Percentiles rank a stretch among this genome's conserved stretches.
phyloP scores from a whole-genome alignment of 345 rosid genomes.

The Carallia pectinifolia region DNA sequence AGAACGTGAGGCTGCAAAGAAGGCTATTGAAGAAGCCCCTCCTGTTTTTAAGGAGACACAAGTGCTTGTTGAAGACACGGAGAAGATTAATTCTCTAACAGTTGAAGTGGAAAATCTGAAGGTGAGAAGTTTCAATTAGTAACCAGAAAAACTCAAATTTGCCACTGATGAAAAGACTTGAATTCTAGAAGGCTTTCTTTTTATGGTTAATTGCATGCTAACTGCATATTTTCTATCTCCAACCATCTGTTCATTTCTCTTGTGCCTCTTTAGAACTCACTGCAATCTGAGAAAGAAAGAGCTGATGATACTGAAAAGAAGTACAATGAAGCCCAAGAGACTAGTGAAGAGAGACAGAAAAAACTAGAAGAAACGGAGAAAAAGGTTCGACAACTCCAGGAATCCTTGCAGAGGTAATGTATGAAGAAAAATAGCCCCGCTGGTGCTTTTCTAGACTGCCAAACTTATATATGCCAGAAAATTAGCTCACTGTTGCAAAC shows the following conservation, averaged over 20 bases:
- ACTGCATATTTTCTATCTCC: not conserved
- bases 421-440: not conserved
- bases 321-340: slow-evolving; percentile 48
- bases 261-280: slow-evolving; percentile 38
- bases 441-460: not conserved
- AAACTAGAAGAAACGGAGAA: slow-evolving; percentile 77
- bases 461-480: not conserved
- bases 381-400: slow-evolving; percentile 70
- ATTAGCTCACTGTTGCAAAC: not conserved
- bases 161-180: not conserved
- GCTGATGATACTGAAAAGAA: slow-evolving; percentile 60
- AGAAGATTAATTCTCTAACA: slow-evolving; percentile 40
- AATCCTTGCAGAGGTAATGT: slow-evolving; percentile 62
- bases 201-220: not conserved
- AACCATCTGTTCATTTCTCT: slow-evolving; percentile 13
- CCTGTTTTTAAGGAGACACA: slow-evolving; percentile 49
- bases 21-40: slow-evolving; percentile 52
- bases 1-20: slow-evolving; percentile 42
- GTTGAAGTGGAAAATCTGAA: slow-evolving; percentile 44
- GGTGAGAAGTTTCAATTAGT: slow-evolving; percentile 27
- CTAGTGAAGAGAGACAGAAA: slow-evolving; percentile 48
- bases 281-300: slow-evolving; percentile 64
- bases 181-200: not conserved
- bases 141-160: not conserved
- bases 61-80: slow-evolving; percentile 46